Evolutionary conservation across 495 filamentous ascomycete genomes (phyloP), one percentile per base, ranked within the genome.

Genomic region (Lophium mytilinum): DNA sequence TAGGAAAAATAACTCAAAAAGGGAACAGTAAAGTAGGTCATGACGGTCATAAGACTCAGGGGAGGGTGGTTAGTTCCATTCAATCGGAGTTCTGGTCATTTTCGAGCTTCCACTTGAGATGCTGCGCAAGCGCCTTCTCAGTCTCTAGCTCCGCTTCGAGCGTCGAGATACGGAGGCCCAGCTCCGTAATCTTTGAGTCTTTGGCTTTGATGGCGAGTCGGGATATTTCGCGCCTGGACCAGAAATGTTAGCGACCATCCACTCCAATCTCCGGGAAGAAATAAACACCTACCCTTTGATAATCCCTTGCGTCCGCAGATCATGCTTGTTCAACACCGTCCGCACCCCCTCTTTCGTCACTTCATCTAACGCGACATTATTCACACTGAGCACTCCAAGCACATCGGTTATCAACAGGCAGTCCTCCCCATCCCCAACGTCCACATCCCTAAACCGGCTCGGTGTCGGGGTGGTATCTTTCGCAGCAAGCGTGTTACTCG

Each of bases 161-260:
- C 9, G 67, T 70, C 0, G 66, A 69, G 24, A 83, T 69, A n/a
- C 71, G 71, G 24, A 64, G 63, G 67, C 73, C 64, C 47, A 87
- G 60, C 58, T 76, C 77, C 10, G 71, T 70, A 33, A 84, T 81
- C 55, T 80, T 76, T 1, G 72, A 72, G 43, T 90, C 82, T 43
- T 84, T 83, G 21, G 74, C 75, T 65, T 80, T 83, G n/a, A 86
- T 57, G 6, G 78, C 77, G 1, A 75, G 69, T 24, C 88, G 68
- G 1, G 80, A 72, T 18, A 84, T 78, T 53, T 91, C 86, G 5
- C 87, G 68, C 0, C 36, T 52, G n/a, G 18, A 4, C n/a, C n/a
- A 4, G 36, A 14, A 30, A 18, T 11, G 48, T 57, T 41, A 57
- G 55, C 43, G 10, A 10, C 39, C 14, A 14, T 11, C 14, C n/a